Evolutionary conservation across 1,284 basidiomycete species (phyloP).

Genomic region (Leccinum pachyderme): DNA sequence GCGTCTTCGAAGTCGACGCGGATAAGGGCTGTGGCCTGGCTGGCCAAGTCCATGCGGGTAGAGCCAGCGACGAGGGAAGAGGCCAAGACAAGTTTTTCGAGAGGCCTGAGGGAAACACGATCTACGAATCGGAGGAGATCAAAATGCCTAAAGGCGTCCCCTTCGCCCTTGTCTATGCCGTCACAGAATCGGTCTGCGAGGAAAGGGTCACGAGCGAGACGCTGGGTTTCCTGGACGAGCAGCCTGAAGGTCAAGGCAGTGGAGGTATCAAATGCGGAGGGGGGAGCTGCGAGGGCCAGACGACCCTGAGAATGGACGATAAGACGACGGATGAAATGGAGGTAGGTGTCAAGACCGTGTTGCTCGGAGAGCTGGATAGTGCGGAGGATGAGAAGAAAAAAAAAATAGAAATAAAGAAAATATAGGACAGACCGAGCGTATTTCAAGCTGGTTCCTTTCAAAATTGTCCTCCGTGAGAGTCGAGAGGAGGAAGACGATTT

Average conservation of each 20-base stretch:
- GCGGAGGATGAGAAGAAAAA: constrained; percentile 13
- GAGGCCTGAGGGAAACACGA: constrained; percentile 71
- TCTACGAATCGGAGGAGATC: constrained; percentile 78
- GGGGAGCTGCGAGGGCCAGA: constrained; percentile 52
- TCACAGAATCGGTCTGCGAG: constrained; percentile 84
- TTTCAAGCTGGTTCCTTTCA: constrained; percentile 87
- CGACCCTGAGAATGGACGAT: constrained; percentile 81
- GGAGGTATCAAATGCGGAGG: constrained; percentile 66
- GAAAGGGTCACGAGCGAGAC: constrained; percentile 82
- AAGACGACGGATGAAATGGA: constrained; percentile 92
- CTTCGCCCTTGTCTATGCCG: constrained; percentile 81
- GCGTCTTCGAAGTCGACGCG: constrained; percentile 76
- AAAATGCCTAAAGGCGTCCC: constrained; percentile 75
- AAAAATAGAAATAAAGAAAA: constrained; percentile 2
- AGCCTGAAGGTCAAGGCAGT: constrained; percentile 76
- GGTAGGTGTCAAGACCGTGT: constrained; percentile 92
- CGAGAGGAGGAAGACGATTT: constrained; percentile 91
- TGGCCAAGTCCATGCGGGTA: constrained; percentile 67
- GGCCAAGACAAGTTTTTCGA: constrained; percentile 75
- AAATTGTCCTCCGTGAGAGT: constrained; percentile 95
- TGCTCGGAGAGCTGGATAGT: constrained; percentile 80
- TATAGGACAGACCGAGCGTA: constrained; percentile 66
- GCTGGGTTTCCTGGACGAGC: constrained; percentile 82
- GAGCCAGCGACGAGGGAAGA: constrained; percentile 71
- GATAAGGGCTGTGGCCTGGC: constrained; percentile 66